Percentiles rank a stretch among this genome's conserved stretches.
phyloP scores from a whole-genome alignment of 352 stramenopile genomes.

The Peronospora farinosa region DNA sequence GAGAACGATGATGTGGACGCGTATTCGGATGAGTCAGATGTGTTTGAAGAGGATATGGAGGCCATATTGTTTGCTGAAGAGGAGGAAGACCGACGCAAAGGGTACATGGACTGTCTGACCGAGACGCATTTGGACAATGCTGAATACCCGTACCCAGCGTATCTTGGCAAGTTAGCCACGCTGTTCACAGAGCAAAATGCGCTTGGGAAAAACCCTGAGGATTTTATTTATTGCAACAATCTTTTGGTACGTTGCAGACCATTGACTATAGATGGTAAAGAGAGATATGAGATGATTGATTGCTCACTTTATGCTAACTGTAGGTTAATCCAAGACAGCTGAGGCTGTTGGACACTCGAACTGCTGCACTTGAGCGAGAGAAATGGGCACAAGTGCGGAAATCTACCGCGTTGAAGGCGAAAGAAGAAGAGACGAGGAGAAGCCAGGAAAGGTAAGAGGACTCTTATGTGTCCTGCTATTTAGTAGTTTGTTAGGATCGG shows the following conservation, averaged over 20 bases:
- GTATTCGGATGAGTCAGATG: constrained; percentile 58
- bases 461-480: not conserved
- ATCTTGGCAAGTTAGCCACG: constrained; percentile 48
- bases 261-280: constrained; percentile 1
- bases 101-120: constrained; percentile 41
- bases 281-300: not conserved
- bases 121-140: constrained; percentile 42
- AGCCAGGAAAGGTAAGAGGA: constrained; percentile 15
- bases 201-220: constrained; percentile 52
- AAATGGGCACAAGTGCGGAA: constrained; percentile 36
- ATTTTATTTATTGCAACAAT: constrained; percentile 80
- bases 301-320: constrained; percentile 1
- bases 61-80: constrained; percentile 52
- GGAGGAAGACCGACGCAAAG: constrained; percentile 36
- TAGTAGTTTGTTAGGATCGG: not conserved
- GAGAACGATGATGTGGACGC: constrained; percentile 40
- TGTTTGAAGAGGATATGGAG: constrained; percentile 74
- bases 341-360: constrained; percentile 36
- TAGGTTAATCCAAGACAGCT: constrained; percentile 42
- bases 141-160: constrained; percentile 55
- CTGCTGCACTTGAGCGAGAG: constrained; percentile 32
- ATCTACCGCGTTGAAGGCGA: constrained; percentile 26
- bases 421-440: constrained; percentile 34
- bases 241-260: constrained; percentile 38
- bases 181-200: constrained; percentile 53